These are phyloP conservation scores for Ramularia endophylla DNA, from an alignment of 2,329 filamentous ascomycete species.

Conservation along the genomic window DNA sequence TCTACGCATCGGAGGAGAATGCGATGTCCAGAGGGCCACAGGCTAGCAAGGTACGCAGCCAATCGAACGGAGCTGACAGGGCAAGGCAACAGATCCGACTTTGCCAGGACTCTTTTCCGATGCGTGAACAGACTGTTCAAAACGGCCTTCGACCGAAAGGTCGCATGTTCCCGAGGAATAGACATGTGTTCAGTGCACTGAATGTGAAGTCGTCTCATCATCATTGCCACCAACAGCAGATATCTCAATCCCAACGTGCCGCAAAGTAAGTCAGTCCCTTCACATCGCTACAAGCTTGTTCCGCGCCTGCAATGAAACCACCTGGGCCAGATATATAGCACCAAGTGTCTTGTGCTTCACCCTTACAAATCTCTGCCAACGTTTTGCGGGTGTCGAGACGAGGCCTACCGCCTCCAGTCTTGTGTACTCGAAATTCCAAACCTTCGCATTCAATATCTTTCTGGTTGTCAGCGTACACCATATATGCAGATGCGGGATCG, in stretches of 20 bases:
- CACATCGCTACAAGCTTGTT: constrained; percentile 6
- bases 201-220: neutral
- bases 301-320: constrained; percentile 9
- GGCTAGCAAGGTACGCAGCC: no score
- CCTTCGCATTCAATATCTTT: constrained; percentile 8
- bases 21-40: no score
- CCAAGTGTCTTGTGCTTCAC: constrained; percentile 3
- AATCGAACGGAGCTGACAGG: no score
- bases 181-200: no score
- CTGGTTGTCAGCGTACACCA: neutral
- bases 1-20: no score
- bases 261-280: constrained; percentile 9
- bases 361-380: constrained; percentile 4
- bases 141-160: no score
- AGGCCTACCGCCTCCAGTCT: constrained; percentile 5
- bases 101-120: no score
- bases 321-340: constrained; percentile 12
- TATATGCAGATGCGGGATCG: no score
- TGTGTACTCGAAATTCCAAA: constrained; percentile 8
- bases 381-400: constrained; percentile 5
- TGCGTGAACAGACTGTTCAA: no score
- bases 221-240: no score
- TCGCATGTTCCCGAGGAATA: no score
- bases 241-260: constrained; percentile 7
- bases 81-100: no score